Conservation (phyloP, 352 stramenopile genomes). For the Phytophthora sp. region DNA sequence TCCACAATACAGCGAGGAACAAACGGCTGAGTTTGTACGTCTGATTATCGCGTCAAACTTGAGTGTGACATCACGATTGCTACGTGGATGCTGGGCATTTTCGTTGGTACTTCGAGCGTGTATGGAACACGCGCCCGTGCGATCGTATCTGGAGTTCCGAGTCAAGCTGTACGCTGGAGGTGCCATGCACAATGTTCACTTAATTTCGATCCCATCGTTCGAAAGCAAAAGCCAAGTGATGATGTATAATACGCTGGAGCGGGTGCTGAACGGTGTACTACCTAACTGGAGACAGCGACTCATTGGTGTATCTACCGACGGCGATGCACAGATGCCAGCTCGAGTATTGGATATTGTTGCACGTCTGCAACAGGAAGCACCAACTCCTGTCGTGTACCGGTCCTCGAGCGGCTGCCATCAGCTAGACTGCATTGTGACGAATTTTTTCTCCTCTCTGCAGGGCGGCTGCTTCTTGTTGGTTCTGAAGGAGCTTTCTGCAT, state of each 20-base stretch:
- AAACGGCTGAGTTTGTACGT: conserved; percentile 47
- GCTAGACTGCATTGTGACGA: conserved; percentile 44
- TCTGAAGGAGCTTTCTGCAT: conserved; percentile 38
- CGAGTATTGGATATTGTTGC: conserved; percentile 40
- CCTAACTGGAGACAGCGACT: conserved; percentile 46
- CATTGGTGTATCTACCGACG: conserved; percentile 44
- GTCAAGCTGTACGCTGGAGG: conserved; percentile 44
- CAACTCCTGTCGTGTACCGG: conserved; percentile 34
- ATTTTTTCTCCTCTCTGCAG: conserved; percentile 54
- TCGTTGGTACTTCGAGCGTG: conserved; percentile 47
- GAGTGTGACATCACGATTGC: conserved; percentile 39
- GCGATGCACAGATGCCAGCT: conserved; percentile 38
- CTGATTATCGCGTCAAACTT: conserved; percentile 52
- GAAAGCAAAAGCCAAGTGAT: conserved; percentile 42
- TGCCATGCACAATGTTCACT: conserved; percentile 47
- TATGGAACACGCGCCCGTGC: conserved; percentile 35
- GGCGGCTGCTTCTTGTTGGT: conserved; percentile 45
- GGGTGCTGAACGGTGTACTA: conserved; percentile 41
- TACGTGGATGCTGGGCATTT: conserved; percentile 55
- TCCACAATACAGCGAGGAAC: conserved; percentile 33
- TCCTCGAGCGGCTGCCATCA: conserved; percentile 42
- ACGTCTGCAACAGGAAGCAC: conserved; percentile 38
- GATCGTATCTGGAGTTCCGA: conserved; percentile 52
- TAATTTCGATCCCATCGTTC: conserved; percentile 45
- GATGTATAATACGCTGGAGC: conserved; percentile 43